Base-by-base conservation (phyloP, 2,329 filamentous ascomycete species). In the Beauveria australis region DNA sequence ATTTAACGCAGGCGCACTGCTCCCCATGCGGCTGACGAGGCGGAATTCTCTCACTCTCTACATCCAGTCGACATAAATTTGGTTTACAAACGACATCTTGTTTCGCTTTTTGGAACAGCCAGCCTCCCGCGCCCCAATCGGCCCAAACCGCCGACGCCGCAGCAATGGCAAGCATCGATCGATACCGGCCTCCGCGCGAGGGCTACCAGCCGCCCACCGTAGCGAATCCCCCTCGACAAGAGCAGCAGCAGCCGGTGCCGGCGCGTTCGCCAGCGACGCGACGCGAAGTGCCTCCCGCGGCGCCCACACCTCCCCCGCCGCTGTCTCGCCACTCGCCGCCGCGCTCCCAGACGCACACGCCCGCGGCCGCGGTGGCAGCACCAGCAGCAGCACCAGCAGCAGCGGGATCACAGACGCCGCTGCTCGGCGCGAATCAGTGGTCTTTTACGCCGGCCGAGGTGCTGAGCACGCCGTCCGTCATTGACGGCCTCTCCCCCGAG, bases 401-500 rank as follows among this genome's bases (percentile, higher is more conserved):
- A 46, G 74, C 75, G 6, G 69, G 69, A 33, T 72, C 76, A 30
- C 73, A 76, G 63, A 72, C 72, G 53, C 70, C 75, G 2, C 63
- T 72, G 12, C 64, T 72, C 48, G 65, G 69, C 46, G 73, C 75
- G 54, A 81, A 79, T 64, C 93, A 97, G 80, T 99, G 94, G 94
- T 82, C 91, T 60, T 97, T 97, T 72, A 90, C 88, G 16, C 81
- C 89, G 51, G 87, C 91, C 53, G 94, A 99, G 75, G 82, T 96
- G 28, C 77, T 84, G 58, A 89, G 88, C 70, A 89, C 91, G 7
- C 94, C 94, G 0, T 94, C 91, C 57, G 87, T 95, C 62, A 75
- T 92, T 16, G 90, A 96, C 66, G 93, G 93, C 24, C 84, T 97
- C 71, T 73, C 85, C 9, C 81, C 86, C 3, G 83, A 86, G 33